A percentile compares a stretch with the other conserved stretches of the same genome.
phyloP scores from a whole-genome alignment of 2,329 filamentous ascomycete genomes.

The Gyromitra esculenta region DNA sequence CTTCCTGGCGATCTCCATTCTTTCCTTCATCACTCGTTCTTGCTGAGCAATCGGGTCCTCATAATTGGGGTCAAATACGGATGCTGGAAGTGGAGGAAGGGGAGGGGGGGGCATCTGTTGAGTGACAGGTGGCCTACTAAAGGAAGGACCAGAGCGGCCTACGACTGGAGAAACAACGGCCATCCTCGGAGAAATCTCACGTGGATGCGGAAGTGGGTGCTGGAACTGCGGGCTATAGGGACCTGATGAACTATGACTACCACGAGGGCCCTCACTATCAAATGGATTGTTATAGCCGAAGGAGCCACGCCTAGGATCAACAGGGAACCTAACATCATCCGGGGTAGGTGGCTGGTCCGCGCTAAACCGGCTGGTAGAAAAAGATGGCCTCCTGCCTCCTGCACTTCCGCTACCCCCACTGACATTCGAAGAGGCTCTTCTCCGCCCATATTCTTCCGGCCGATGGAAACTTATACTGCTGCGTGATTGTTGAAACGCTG shows the following conservation, averaged over 20 bases:
- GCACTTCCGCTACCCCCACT: constrained; percentile 83
- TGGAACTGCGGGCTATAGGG: constrained; percentile 45
- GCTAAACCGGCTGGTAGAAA: constrained; percentile 49
- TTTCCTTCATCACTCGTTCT: constrained; percentile 74
- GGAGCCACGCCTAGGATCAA: constrained; percentile 43
- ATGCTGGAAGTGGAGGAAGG: constrained; percentile 57
- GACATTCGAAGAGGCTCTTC: constrained; percentile 88
- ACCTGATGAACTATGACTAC: constrained; percentile 24
- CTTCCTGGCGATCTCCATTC: constrained; percentile 74
- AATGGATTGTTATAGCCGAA: constrained; percentile 41
- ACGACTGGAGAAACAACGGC: constrained; percentile 39
- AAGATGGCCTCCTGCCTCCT: constrained; percentile 62
- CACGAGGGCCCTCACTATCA: constrained; percentile 36
- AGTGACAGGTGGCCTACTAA: constrained; percentile 55
- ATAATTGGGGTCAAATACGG: constrained; percentile 63
- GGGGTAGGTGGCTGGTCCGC: constrained; percentile 47
- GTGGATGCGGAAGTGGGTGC: constrained; percentile 32
- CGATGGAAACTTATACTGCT: constrained; percentile 66
- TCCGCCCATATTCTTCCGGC: constrained; percentile 75
- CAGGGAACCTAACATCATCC: constrained; percentile 49
- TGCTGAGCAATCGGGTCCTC: constrained; percentile 73
- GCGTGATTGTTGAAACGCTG: constrained; percentile 83
- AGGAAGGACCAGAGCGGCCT: constrained; percentile 61
- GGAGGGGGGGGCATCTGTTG: constrained; percentile 60
- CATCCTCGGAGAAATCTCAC: constrained; percentile 62